phyloP scores from a whole-genome alignment of 2,329 filamentous ascomycete species.

The Herpotrichia juniperi region DNA sequence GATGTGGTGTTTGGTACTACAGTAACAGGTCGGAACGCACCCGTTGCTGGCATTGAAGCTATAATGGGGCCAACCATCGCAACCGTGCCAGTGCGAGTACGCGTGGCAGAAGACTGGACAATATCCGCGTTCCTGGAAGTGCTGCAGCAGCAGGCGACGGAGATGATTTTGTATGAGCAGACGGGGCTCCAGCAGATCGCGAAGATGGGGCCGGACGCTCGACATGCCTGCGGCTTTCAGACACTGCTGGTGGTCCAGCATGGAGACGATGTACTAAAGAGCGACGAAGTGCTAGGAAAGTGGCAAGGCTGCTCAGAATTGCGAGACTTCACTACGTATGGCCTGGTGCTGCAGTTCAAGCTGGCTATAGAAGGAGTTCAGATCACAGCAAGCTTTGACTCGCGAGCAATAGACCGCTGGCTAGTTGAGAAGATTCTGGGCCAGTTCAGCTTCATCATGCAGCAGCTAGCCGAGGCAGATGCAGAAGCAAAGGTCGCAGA shows the following conservation, averaged over 20 bases:
- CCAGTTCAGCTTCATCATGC: too few species aligned
- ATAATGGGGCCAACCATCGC: background rate
- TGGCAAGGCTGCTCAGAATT: background rate
- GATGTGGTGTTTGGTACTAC: too few species aligned
- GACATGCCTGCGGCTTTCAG: background rate
- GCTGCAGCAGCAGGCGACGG: too few species aligned
- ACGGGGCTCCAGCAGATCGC: background rate
- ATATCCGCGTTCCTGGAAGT: background rate
- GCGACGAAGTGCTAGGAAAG: background rate
- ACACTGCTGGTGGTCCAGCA: background rate
- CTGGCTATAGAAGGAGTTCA: background rate
- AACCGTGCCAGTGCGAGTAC: background rate
- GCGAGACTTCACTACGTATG: background rate
- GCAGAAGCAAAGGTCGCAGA: conserved; percentile 29
- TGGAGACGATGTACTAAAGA: background rate
- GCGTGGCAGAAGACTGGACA: background rate
- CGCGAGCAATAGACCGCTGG: background rate
- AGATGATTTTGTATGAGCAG: background rate
- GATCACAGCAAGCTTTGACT: background rate
- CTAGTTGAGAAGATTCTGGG: conserved; percentile 15
- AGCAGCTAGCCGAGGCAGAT: conserved; percentile 10
- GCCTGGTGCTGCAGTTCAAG: background rate
- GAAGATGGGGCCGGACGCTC: background rate
- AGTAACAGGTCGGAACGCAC: too few species aligned
- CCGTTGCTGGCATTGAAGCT: too few species aligned